Evolutionary conservation across 2,329 filamentous ascomycete genomes (phyloP).

Genomic region (Exophiala mesophila): DNA sequence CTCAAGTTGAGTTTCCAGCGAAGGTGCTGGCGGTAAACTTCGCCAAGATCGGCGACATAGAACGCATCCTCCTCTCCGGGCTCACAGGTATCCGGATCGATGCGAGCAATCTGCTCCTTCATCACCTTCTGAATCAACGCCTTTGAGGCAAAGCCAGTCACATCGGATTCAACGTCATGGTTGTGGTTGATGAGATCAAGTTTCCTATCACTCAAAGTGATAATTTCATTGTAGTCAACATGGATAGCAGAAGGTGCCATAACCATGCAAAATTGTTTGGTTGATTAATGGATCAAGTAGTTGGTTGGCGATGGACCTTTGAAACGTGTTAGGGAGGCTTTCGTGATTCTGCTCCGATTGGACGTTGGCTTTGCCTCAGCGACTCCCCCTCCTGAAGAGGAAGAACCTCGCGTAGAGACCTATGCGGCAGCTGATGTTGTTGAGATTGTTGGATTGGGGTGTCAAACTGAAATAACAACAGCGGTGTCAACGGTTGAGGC

Average conservation of each 20-base stretch:
- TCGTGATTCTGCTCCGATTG: constrained; percentile 85
- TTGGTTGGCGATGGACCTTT: constrained; percentile 2
- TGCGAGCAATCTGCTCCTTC: constrained; percentile 73
- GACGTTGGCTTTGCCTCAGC: constrained; percentile 85
- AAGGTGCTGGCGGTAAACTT: constrained; percentile 97
- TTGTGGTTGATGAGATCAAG: constrained; percentile 34
- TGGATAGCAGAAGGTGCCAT: constrained; percentile 68
- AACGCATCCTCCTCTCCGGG: constrained; percentile 96
- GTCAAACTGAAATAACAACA: constrained; percentile 22
- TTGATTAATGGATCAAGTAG: constrained; percentile 26
- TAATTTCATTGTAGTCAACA: constrained; percentile 31
- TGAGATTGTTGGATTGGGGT: constrained; percentile 46
- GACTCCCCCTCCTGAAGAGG: constrained; percentile 99
- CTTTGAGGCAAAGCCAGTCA: constrained; percentile 55
- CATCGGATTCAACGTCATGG: constrained; percentile 45
- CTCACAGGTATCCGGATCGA: constrained; percentile 83
- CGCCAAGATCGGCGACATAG: constrained; percentile 95
- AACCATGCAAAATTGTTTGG: constrained; percentile 47
- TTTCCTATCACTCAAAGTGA: constrained; percentile 28
- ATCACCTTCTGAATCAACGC: constrained; percentile 81
- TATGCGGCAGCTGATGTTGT: constrained; percentile 97
- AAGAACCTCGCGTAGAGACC: constrained; percentile 96
- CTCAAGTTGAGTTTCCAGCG: constrained; percentile 94
- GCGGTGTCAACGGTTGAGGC: constrained; percentile 13
- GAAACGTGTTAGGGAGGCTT: constrained; percentile 79